Evolutionary conservation across 23 red algal genomes (phyloP).

Genomic region (Gracilaria domingensis): DNA sequence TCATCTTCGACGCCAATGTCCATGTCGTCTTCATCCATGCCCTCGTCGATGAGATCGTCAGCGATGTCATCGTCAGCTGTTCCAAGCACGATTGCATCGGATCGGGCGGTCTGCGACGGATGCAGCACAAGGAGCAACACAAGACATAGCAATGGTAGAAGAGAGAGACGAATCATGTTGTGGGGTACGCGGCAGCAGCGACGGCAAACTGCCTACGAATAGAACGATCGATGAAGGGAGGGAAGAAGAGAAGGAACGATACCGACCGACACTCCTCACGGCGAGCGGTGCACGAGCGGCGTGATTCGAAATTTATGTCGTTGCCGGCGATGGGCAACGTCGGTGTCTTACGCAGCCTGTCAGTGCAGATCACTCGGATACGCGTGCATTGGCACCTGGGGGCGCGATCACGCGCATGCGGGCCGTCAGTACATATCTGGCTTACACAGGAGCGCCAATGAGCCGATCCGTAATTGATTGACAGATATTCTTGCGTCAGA

Average conservation of each 20-base stretch:
- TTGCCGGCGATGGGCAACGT: conserved; percentile 4
- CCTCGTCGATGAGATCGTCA: conserved; percentile 22
- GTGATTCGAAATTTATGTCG: conserved; percentile 5
- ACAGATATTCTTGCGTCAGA: not conserved
- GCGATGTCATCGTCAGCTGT: conserved; percentile 46
- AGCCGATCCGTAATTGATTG: not conserved
- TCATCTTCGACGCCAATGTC: conserved; percentile 59
- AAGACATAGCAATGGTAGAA: conserved; percentile 19
- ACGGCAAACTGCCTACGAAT: not conserved
- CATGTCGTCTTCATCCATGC: conserved; percentile 36
- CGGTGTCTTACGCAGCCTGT: conserved; percentile 15
- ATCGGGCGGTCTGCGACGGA: not conserved
- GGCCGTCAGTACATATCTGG: conserved; percentile 16
- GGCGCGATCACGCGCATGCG: not conserved
- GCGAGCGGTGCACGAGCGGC: not conserved
- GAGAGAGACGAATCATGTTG: not conserved
- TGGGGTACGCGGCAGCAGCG: not conserved
- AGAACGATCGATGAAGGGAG: not conserved
- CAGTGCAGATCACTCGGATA: not conserved
- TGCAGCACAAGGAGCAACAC: conserved; percentile 23
- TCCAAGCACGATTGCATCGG: conserved; percentile 20
- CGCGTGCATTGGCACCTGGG: no score
- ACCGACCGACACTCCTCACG: not conserved
- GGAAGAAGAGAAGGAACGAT: not conserved
- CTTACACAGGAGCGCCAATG: not conserved